Evolutionary conservation across 257 asterid species (phyloP), one percentile per base, ranked within the genome.

Genomic region (Gentiana macrophylla): DNA sequence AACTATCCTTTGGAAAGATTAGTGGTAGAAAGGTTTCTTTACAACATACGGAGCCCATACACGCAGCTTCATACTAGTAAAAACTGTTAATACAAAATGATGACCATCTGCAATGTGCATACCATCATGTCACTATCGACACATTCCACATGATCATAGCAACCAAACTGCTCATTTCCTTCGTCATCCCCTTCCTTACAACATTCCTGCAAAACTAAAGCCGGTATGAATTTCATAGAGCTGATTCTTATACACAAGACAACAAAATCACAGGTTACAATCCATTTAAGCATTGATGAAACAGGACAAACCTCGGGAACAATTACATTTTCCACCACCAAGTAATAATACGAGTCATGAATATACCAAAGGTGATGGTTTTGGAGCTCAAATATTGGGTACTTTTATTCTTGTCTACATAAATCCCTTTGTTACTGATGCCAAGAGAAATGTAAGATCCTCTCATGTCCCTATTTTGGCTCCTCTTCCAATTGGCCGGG

Each of bases 391-490:
- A 70, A 84, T 84, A 51, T 62, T 84, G 34, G 94, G 94, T 54
- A 84, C 91, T 37, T 84, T 84, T 15, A 73, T 84, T 56, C 91
- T 84, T 8, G 94, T 84, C 58, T 84, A 84, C 86, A 82, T 86
- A 1, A 91, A 81, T 46, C 82, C 80, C 54, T 85, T 91, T 3
- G 94, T 91, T 32, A 85, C 92, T 1, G 94, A 85, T 82, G 94
- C 94, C 71, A 85, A 85, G 77, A 85, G 94, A 74, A 82, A 76
- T 41, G 94, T 91, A 50, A 74, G 94, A 66, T 91, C 82, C 54
- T 85, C 92, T 37, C 94, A 85, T 69, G 94, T 85, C 60, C 94
- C 94, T 35, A 73, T 84, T 56, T 70, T 84, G 83, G 94, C 94
- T 56, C 94, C 94, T 32, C 87, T 84, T 35, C 94, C 94, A 36